Conservation (phyloP, 805 yeast genomes). For the Candida adriatica region DNA sequence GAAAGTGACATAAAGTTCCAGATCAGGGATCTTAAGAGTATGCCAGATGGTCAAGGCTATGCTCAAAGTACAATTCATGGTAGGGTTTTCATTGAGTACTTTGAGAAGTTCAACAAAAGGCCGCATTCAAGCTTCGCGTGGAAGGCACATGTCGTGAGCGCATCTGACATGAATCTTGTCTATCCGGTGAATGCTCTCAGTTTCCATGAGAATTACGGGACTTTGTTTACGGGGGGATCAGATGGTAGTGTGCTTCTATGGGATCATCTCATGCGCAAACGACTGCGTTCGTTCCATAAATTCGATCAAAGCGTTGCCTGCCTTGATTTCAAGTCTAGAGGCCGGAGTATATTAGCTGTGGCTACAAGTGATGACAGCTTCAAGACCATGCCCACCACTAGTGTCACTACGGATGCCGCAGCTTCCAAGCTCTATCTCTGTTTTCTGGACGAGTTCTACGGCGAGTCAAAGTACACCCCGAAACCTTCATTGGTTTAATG, state of each 20-base stretch:
- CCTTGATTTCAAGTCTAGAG: conserved; percentile 28
- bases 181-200: conserved; percentile 72
- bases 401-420: conserved; percentile 12
- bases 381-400: conserved; percentile 29
- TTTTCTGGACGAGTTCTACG: conserved; percentile 5
- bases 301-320: conserved; percentile 38
- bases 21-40: conserved; percentile 46
- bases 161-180: conserved; percentile 44
- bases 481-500: not conserved
- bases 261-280: conserved; percentile 79
- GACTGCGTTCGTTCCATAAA: conserved; percentile 65
- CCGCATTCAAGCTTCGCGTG: conserved; percentile 58
- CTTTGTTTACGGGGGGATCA: conserved; percentile 84
- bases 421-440: conserved; percentile 16
- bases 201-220: conserved; percentile 72
- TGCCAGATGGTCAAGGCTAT: conserved; percentile 52
- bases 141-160: conserved; percentile 62
- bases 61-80: conserved; percentile 78
- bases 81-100: conserved; percentile 66
- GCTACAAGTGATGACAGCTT: conserved; percentile 46
- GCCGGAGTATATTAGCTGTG: conserved; percentile 27
- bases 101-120: conserved; percentile 40
- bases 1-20: conserved; percentile 66
- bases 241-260: conserved; percentile 86
- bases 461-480: not conserved